Percentiles rank a stretch among this genome's conserved stretches.
Conservation (phyloP, 768 basidiomycete species). For the Nevesoporus exiguus region DNA sequence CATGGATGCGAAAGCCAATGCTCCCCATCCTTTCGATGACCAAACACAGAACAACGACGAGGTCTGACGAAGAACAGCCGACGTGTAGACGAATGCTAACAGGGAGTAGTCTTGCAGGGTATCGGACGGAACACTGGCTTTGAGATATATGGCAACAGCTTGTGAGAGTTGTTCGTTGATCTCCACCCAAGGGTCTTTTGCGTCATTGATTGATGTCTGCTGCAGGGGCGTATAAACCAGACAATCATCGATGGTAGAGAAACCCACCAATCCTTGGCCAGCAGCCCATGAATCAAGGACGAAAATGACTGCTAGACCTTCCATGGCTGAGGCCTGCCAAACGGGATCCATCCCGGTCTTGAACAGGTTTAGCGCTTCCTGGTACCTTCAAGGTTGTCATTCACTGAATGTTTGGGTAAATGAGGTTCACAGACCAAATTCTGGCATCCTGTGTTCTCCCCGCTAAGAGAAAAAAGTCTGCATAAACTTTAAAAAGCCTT, state of each 20-base stretch:
- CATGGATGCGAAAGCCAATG: conserved; percentile 72
- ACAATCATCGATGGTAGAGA: neutral
- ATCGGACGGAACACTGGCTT: conserved; percentile 49
- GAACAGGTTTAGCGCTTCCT: conserved; percentile 77
- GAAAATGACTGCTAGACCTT: conserved; percentile 77
- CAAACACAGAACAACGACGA: conserved; percentile 74
- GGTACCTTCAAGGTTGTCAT: conserved; percentile 56
- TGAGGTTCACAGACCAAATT: conserved; percentile 57
- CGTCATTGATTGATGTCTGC: conserved; percentile 51
- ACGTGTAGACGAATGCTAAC: conserved; percentile 64
- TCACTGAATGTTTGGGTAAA: conserved; percentile 8
- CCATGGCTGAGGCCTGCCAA: conserved; percentile 88
- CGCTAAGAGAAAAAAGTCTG: conserved; percentile 82
- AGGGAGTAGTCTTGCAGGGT: conserved; percentile 55
- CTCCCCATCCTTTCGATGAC: conserved; percentile 88
- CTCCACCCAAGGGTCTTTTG: conserved; percentile 74
- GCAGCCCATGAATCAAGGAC: conserved; percentile 83
- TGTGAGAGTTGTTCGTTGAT: conserved; percentile 71
- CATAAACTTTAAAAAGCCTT: conserved; percentile 82
- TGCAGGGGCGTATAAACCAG: conserved; percentile 27
- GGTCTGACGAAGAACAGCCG: conserved; percentile 66
- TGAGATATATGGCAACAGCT: conserved; percentile 57
- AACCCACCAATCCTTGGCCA: conserved; percentile 66
- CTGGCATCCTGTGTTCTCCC: conserved; percentile 83
- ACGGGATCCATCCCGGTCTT: conserved; percentile 70